phyloP scores from a whole-genome alignment of 768 basidiomycete species.

The Lentinula aciculospora region DNA sequence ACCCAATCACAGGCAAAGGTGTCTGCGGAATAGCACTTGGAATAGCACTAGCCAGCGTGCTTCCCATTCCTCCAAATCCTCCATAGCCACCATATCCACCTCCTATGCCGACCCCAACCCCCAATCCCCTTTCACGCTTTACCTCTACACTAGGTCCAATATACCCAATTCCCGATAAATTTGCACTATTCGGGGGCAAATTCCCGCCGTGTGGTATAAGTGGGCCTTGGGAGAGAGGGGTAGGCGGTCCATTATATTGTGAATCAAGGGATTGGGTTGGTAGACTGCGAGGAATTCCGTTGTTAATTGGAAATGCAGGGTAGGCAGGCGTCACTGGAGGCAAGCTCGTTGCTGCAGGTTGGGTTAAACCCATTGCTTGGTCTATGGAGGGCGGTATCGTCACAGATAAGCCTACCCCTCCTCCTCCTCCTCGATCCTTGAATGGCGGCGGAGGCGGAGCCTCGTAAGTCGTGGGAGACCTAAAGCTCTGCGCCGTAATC shows the following conservation, averaged over 20 bases:
- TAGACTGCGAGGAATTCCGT: neutral
- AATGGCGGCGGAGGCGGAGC: constrained; percentile 28
- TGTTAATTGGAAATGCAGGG: neutral
- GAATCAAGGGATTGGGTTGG: no score
- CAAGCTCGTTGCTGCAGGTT: neutral
- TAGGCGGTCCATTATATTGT: constrained; percentile 32
- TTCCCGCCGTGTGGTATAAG: constrained; percentile 43
- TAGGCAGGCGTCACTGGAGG: neutral
- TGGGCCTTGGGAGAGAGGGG: constrained; percentile 53
- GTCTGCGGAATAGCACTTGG: constrained; percentile 38
- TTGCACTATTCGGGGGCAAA: constrained; percentile 1
- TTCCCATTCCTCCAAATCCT: neutral
- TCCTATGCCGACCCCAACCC: constrained; percentile 19
- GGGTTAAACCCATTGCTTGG: neutral
- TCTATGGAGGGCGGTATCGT: neutral
- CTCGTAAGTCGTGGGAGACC: constrained; percentile 52
- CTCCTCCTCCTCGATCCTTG: constrained; percentile 5
- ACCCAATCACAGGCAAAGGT: constrained; percentile 44
- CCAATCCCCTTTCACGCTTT: constrained; percentile 47
- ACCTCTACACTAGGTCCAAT: constrained; percentile 62
- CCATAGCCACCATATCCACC: constrained; percentile 11
- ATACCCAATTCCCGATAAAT: constrained; percentile 15
- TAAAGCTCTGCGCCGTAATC: constrained; percentile 22
- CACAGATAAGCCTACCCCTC: neutral
- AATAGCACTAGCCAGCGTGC: neutral